Evolutionary conservation across 345 rosid genomes (phyloP).

Genomic region (Conringia planisiliqua): DNA sequence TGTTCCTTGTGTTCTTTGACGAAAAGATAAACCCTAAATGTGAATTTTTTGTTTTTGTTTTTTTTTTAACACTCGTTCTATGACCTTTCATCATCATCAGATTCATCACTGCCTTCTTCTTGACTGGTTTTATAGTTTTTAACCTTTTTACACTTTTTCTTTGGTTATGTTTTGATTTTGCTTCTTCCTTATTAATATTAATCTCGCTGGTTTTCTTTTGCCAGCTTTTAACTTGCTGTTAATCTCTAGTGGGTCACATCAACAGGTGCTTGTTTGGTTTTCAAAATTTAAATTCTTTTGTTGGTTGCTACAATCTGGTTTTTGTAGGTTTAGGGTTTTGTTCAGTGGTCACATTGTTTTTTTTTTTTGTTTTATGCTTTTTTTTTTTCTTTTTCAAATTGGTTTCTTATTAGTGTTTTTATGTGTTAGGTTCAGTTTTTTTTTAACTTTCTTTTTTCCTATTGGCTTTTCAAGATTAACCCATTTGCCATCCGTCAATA

Average conservation of each 20-base stretch:
- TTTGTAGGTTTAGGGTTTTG: constrained; percentile 52
- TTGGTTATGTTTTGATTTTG: background rate
- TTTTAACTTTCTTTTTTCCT: background rate
- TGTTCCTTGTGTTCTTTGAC: constrained; percentile 31
- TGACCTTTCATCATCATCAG: constrained; percentile 13
- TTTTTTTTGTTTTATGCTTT: background rate
- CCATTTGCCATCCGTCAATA: constrained; percentile 27
- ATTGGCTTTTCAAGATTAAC: constrained; percentile 19
- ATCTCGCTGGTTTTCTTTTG: constrained; percentile 24
- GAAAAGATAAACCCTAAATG: constrained; percentile 27
- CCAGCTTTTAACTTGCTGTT: constrained; percentile 75
- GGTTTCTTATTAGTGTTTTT: constrained; percentile 17
- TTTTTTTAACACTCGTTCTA: background rate
- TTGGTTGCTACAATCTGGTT: constrained; percentile 39
- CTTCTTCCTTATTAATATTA: constrained; percentile 1
- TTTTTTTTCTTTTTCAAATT: background rate
- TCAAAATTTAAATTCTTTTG: background rate
- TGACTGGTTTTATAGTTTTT: constrained; percentile 5
- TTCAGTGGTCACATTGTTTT: constrained; percentile 49
- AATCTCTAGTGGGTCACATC: constrained; percentile 95
- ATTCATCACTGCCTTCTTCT: background rate
- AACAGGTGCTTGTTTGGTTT: constrained; percentile 61
- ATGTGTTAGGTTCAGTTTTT: background rate
- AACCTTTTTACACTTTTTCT: constrained; percentile 7
- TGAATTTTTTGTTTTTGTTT: background rate